A percentile compares a stretch with the other conserved stretches of the same genome.
These are phyloP conservation scores for Saraca asoca DNA, from an alignment of 331 rosid species.

Conservation along the genomic window DNA sequence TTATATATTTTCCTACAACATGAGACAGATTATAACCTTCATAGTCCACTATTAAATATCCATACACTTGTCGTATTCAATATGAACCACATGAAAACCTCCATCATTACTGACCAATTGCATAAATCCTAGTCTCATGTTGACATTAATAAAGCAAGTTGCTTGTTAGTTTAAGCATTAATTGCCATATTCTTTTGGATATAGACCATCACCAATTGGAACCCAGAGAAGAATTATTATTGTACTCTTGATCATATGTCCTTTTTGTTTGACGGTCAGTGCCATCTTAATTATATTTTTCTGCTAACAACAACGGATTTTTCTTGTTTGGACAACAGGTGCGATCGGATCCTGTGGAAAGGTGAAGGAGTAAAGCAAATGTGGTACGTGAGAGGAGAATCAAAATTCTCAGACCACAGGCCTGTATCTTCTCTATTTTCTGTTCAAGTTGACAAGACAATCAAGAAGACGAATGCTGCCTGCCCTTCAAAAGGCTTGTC, in stretches of 20 bases:
- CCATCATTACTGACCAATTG: neutral
- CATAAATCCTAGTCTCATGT: neutral
- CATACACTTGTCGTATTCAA: neutral
- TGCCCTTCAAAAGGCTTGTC: conserved; percentile 41
- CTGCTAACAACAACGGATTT: too few relatives aligned
- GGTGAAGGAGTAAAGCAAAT: conserved; percentile 77
- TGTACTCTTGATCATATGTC: neutral
- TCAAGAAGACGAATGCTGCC: conserved; percentile 25
- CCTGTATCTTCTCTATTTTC: conserved; percentile 80
- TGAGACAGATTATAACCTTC: neutral
- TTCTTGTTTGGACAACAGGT: conserved; percentile 48
- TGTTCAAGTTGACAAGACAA: conserved; percentile 45
- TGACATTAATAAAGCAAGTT: conserved; percentile 3
- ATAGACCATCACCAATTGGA: neutral
- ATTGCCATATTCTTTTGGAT: too few relatives aligned
- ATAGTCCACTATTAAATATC: neutral
- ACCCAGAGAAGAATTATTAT: neutral
- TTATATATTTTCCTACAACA: neutral
- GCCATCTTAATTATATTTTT: too few relatives aligned
- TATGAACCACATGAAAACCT: neutral
- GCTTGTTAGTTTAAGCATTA: conserved; percentile 4
- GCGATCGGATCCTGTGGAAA: conserved; percentile 92
- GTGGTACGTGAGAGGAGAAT: conserved; percentile 81
- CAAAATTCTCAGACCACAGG: conserved; percentile 93
- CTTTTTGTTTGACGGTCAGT: too few relatives aligned